Percentiles rank a stretch among this genome's conserved stretches.
phyloP scores from a whole-genome alignment of 2,329 filamentous ascomycete genomes.

The Stemphylium beticola region DNA sequence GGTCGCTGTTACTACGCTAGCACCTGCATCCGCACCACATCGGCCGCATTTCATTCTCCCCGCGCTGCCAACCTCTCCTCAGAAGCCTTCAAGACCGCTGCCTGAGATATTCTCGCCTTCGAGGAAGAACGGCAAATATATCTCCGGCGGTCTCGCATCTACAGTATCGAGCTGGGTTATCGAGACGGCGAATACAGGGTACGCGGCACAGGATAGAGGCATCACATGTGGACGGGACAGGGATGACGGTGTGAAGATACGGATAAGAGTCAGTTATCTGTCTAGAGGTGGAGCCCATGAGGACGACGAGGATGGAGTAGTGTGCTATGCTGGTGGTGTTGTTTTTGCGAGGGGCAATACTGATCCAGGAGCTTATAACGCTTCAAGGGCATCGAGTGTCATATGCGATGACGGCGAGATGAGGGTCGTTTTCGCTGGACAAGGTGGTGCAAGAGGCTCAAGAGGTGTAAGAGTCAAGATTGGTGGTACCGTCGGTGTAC shows the following conservation, averaged over 20 bases:
- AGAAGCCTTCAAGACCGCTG: conserved; percentile 44
- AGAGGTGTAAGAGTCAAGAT: conserved; percentile 30
- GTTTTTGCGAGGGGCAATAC: conserved; percentile 29
- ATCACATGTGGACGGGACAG: conserved; percentile 24
- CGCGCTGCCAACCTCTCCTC: conserved; percentile 36
- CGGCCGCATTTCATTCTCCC: conserved; percentile 51
- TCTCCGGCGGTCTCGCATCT: conserved; percentile 57
- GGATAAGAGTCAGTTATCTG: conserved; percentile 7
- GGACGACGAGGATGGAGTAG: conserved; percentile 10
- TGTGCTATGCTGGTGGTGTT: conserved; percentile 30
- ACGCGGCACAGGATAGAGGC: conserved; percentile 20
- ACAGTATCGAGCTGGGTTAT: conserved; percentile 60
- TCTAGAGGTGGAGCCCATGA: not conserved
- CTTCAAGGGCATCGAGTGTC: conserved; percentile 8
- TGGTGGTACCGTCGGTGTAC: conserved; percentile 43
- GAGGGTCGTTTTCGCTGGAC: conserved; percentile 38
- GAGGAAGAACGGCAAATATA: conserved; percentile 57
- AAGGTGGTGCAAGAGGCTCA: conserved; percentile 27
- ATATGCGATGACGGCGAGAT: conserved; percentile 1
- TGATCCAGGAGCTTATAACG: conserved; percentile 23
- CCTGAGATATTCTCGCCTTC: conserved; percentile 63
- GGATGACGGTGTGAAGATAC: conserved; percentile 36
- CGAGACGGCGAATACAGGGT: conserved; percentile 44
- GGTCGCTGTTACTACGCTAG: conserved; percentile 1
- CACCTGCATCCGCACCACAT: conserved; percentile 6